Evolutionary conservation across 805 yeast species (phyloP), one percentile per base, ranked within the genome.

Genomic region (Candida jianshihensis): DNA sequence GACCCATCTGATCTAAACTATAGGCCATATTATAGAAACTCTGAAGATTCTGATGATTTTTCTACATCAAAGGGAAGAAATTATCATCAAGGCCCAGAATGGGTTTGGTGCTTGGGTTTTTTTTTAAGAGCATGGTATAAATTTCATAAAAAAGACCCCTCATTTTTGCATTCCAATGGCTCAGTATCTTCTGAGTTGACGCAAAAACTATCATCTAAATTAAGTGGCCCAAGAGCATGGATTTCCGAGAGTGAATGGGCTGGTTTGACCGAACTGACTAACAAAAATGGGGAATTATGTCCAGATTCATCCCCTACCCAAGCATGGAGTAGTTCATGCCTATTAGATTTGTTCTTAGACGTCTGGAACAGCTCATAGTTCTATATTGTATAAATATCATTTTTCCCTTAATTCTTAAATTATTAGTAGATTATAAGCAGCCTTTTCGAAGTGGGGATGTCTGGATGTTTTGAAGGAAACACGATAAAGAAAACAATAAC

Each of bases 11-110:
- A 90, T 62, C 73, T 78, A 64, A 89, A 90, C 60, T 90, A 92
- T 59, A 71, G 95, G 44, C 98, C 98, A 2, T 75, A 85, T 61
- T 90, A 90, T 59, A 66, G 67, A 52, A 92, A 90, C 56, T 64
- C 87, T 33, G 81, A 73, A 28, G 97, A 90, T 51, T 75, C 74
- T 36, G 75, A 71, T 5, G 96, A 90, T 58, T 92, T 88, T 69
- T 87, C 94, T 1, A 88, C 97, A 0, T 71, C 97, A 2, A 87
- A 88, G 60, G 98, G 98, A 21, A 74, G 97, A 51, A 92, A 92
- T 61, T 90, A 90, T 57, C 98, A 90, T 59, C 97, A 90, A 62
- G 98, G 98, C 2, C 98, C 98, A 3, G 98, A 92, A 56, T 90
- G 98, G 98, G 83, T 85, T 24, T 90, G 97, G 97, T 73, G 78